A percentile compares a stretch with the other conserved stretches of the same genome.
Evolutionary conservation across 2,329 filamentous ascomycete species (phyloP).

Genomic region (Colletotrichum sidae): DNA sequence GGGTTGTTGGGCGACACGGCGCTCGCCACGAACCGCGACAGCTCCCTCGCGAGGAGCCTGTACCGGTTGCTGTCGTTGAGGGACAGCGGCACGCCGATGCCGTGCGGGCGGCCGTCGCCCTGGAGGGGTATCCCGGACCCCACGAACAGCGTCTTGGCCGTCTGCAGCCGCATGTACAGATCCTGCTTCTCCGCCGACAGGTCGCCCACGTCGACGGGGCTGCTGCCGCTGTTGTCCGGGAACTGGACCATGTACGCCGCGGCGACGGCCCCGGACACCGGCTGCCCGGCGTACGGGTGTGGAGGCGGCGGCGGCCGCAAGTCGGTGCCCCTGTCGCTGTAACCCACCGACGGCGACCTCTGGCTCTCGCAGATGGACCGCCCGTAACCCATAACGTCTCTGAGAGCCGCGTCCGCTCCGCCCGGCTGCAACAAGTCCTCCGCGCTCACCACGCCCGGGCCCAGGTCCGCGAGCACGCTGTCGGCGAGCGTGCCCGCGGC

Average conservation of each 20-base stretch:
- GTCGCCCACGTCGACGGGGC: too few species aligned
- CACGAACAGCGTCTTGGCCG: slow-evolving; percentile 15
- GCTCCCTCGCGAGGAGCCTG: slow-evolving; percentile 39
- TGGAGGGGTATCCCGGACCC: neutral
- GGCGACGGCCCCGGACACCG: too few species aligned
- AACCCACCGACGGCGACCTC: too few species aligned
- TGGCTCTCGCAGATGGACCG: too few species aligned
- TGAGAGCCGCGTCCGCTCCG: too few species aligned
- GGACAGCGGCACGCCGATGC: slow-evolving; percentile 26
- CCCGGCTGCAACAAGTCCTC: too few species aligned
- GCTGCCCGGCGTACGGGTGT: too few species aligned
- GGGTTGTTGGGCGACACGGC: slow-evolving; percentile 47
- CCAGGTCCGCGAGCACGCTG: neutral
- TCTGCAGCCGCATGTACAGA: slow-evolving; percentile 16
- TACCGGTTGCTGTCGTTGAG: slow-evolving; percentile 44
- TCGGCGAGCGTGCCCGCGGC: neutral
- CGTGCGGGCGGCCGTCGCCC: neutral
- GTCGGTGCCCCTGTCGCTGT: too few species aligned
- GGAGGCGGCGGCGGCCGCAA: too few species aligned
- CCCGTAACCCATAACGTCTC: too few species aligned
- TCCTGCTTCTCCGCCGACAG: neutral
- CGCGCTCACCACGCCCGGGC: neutral
- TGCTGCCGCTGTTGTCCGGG: too few species aligned
- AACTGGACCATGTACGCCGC: too few species aligned
- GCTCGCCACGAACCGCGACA: slow-evolving; percentile 42